These are phyloP conservation scores for Carex sylvatica DNA, from an alignment of 202 grass and related monocot species.

Conservation along the genomic window DNA sequence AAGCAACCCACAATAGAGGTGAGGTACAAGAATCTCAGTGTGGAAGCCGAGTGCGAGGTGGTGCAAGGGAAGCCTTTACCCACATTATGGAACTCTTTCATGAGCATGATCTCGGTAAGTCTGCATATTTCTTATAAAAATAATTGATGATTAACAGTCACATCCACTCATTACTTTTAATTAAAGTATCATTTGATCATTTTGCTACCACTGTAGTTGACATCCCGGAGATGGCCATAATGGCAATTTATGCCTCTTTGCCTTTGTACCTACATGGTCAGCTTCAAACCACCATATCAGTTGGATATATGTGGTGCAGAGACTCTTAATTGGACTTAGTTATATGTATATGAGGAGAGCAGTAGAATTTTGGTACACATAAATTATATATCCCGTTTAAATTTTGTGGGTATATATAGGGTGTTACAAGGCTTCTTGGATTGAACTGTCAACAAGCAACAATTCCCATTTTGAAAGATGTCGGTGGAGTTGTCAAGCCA, in stretches of 20 bases:
- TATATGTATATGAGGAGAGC: neutral
- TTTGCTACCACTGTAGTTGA: too few relatives aligned
- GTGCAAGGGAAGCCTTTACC: conserved; percentile 39
- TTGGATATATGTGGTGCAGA: neutral
- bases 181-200: neutral
- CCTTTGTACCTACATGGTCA: neutral
- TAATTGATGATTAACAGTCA: too few relatives aligned
- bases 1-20: conserved; percentile 50
- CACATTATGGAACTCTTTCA: conserved; percentile 44
- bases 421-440: conserved; percentile 36
- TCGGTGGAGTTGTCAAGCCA: conserved; percentile 60
- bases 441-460: conserved; percentile 36
- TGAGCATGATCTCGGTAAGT: conserved; percentile 9
- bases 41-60: conserved; percentile 27
- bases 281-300: neutral
- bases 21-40: conserved; percentile 24
- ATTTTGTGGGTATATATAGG: conserved; percentile 18
- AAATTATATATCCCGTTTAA: neutral
- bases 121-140: neutral
- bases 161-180: neutral
- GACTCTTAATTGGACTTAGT: neutral
- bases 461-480: conserved; percentile 55
- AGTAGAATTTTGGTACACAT: neutral
- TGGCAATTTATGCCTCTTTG: neutral
- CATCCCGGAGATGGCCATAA: too few relatives aligned